Evolutionary conservation across 1,284 basidiomycete species (phyloP), one percentile per base, ranked within the genome.

Genomic region (Calocybe gambosa): DNA sequence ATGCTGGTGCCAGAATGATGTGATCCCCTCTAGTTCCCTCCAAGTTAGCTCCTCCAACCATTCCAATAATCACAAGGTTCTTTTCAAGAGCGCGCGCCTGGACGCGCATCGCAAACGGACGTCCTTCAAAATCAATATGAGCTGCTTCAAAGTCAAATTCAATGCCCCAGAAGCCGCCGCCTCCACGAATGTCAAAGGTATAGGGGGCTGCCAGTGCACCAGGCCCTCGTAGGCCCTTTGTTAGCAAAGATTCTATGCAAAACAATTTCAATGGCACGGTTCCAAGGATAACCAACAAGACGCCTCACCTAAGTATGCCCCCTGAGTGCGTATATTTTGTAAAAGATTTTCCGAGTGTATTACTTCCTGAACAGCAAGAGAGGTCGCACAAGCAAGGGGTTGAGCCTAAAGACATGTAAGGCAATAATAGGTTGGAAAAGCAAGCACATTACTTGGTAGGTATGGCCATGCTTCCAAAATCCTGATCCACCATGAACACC

Each of bases 381-480:
- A 74, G 9, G 87, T 88, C 0, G 84, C 85, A 53, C 85, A 89
- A 2, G 84, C 75, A 40, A 88, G 59, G 0, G 87, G 87, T 60
- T 87, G 79, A 4, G 76, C 79, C 80, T 86, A 34, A 49, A 42
- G 5, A 19, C 3, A 31, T n/a, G n/a, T 20, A 15, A 18, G 13
- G 6, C 34, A 33, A 33, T 10, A 16, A 33, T 19, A 35, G 39
- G 15, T 18, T 31, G 25, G 18, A 28, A 25, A 45, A 28, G 41
- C 12, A 29, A 25, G 19, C 28, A 19, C 29, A 55, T 18, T 55
- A 77, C 84, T 71, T 91, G 89, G 61, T 89, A 93, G 0, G 90
- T 93, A 62, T 92, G 89, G 0, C 89, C 90, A 60, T 92, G 89
- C 60, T 85, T 85, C 75, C 82, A 81, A 52, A 83, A 67, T 21